Evolutionary conservation across 495 filamentous ascomycete genomes (phyloP).

Genomic region (Neurospora sp.): DNA sequence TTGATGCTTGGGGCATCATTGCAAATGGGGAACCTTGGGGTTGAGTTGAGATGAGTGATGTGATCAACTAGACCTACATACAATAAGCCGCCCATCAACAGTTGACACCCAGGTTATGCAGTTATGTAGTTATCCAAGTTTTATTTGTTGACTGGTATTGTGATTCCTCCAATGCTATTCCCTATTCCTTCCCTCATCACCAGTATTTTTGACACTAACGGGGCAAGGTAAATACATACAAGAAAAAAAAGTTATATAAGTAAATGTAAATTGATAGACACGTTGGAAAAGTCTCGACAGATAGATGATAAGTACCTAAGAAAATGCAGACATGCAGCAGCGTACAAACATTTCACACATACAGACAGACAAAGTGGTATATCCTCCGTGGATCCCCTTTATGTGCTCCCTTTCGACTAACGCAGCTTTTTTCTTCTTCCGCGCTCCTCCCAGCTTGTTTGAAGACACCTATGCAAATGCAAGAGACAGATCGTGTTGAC

Average conservation of each 20-base stretch:
- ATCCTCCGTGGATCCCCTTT: background rate
- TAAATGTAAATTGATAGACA: background rate
- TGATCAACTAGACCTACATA: background rate
- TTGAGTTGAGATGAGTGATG: background rate
- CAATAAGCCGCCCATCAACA: background rate
- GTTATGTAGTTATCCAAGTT: too few species aligned
- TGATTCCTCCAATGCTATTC: too few species aligned
- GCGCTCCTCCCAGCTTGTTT: too few species aligned
- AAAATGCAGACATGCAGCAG: background rate
- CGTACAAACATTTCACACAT: background rate
- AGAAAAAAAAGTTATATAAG: background rate
- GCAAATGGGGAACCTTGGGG: background rate
- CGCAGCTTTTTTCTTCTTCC: too few species aligned
- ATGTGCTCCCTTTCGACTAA: background rate
- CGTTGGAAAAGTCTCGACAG: background rate
- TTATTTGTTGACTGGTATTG: too few species aligned
- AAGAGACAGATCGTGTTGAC: background rate
- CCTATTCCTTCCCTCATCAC: background rate
- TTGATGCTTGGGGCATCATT: background rate
- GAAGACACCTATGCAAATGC: background rate
- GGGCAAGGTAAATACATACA: background rate
- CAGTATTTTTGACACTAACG: background rate
- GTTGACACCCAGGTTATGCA: too few species aligned
- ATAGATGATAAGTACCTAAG: background rate
- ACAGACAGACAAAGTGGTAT: background rate